A percentile compares a stretch with the other conserved stretches of the same genome.
These are phyloP conservation scores for Huiozyma naganishii DNA, from an alignment of 805 yeast species.

Conservation along the genomic window DNA sequence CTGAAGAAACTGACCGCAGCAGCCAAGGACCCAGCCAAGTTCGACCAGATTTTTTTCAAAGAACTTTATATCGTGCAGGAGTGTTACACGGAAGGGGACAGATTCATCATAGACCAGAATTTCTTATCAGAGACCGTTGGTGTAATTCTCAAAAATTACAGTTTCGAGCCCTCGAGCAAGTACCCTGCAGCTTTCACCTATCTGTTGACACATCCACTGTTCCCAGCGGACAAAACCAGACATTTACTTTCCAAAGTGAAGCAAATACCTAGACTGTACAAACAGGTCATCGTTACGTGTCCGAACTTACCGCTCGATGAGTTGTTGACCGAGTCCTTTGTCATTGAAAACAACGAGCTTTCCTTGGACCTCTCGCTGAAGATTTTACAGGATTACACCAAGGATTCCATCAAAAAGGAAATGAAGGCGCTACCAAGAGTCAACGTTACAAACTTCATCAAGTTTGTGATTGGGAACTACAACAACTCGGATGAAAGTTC, in stretches of 20 bases:
- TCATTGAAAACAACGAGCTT: slow-evolving; percentile 47
- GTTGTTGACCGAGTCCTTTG: slow-evolving; percentile 48
- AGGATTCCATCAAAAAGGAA: slow-evolving; percentile 44
- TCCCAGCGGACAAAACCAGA: slow-evolving; percentile 49
- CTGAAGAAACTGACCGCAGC: slow-evolving; percentile 17
- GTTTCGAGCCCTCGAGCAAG: slow-evolving; percentile 4
- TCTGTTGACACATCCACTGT: slow-evolving; percentile 77
- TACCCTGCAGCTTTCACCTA: slow-evolving; percentile 58
- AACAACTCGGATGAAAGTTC: slow-evolving; percentile 11
- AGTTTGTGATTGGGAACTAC: slow-evolving; percentile 18
- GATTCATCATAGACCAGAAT: slow-evolving; percentile 44
- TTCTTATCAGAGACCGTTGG: slow-evolving; percentile 40
- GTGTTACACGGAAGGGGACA: slow-evolving; percentile 56
- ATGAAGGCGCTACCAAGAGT: slow-evolving; percentile 25
- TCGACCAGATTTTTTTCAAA: slow-evolving; percentile 26
- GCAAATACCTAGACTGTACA: slow-evolving; percentile 51
- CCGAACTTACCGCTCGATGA: slow-evolving; percentile 57
- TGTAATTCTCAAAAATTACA: slow-evolving; percentile 29
- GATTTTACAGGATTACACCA: slow-evolving; percentile 53
- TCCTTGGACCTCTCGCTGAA: slow-evolving; percentile 60
- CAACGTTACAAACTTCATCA: slow-evolving; percentile 25
- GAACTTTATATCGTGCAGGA: slow-evolving; percentile 30
- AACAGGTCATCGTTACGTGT: slow-evolving; percentile 76
- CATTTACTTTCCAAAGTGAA: slow-evolving; percentile 45
- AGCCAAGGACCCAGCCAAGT: slow-evolving; percentile 14